These are phyloP conservation scores for Ophiostoma tasmaniense DNA, from an alignment of 2,329 filamentous ascomycete species.

Conservation along the genomic window DNA sequence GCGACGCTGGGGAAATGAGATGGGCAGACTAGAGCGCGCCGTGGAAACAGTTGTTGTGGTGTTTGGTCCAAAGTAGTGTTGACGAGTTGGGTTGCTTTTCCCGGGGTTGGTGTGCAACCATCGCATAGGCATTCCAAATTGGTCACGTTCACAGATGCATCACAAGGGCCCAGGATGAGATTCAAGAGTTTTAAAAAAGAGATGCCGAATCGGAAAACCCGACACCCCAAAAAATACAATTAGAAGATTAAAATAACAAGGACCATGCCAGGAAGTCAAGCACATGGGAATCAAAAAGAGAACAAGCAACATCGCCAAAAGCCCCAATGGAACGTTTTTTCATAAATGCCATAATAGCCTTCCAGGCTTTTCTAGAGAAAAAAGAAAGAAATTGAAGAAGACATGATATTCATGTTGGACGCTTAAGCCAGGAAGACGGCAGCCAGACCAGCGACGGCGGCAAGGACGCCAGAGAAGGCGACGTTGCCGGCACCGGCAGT, in stretches of 20 bases:
- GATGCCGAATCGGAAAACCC: slow-evolving; percentile 9
- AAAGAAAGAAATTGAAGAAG: slow-evolving; percentile 20
- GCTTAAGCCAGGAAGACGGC: slow-evolving; percentile 48
- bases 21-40: not conserved
- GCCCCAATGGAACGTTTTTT: slow-evolving; percentile 17
- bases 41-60: not conserved
- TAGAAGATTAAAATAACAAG: slow-evolving; percentile 39
- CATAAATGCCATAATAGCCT: slow-evolving; percentile 30
- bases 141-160: not conserved
- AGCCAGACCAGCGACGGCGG: slow-evolving; percentile 45
- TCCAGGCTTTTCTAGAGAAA: slow-evolving; percentile 31
- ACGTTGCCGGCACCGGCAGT: slow-evolving; percentile 46
- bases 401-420: slow-evolving; percentile 10
- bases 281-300: slow-evolving; percentile 23
- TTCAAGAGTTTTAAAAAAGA: slow-evolving; percentile 17
- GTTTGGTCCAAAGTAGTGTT: not conserved
- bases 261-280: slow-evolving; percentile 4
- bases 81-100: not conserved
- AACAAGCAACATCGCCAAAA: slow-evolving; percentile 26
- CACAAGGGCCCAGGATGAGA: not conserved
- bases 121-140: not conserved
- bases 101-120: not conserved
- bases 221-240: slow-evolving; percentile 29
- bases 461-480: slow-evolving; percentile 45
- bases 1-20: not conserved